Evolutionary conservation across 495 filamentous ascomycete species (phyloP), one percentile per base, ranked within the genome.

Genomic region (Aspergillus asperescens): DNA sequence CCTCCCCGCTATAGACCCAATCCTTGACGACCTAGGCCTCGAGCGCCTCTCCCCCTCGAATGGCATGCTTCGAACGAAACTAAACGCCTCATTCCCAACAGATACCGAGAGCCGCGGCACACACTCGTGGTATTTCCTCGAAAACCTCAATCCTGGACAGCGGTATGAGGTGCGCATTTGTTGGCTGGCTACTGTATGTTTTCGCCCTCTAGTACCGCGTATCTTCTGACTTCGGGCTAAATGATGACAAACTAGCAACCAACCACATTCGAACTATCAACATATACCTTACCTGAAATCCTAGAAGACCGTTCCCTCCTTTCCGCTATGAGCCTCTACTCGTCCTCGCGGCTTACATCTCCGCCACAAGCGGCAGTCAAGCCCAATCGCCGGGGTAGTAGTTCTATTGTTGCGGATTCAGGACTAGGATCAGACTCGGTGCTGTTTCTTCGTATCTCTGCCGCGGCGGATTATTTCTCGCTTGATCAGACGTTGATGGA

Each of bases 221-320:
- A n/a, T n/a, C n/a, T n/a, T n/a, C n/a, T n/a, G n/a, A 52, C 39
- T 53, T 49, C n/a, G 13, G 25, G n/a, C 4, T 5, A 13, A 34
- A 16, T 47, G 96, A 90, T 87, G 95, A 88, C 93, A 93, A 55
- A 96, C 91, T 6, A 96, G 91, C 87, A 95, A 88, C 93, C 93
- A 55, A 96, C 91, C 7, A 63, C 79, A 27, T 96, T 97, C 66
- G 73, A 62, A 39, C 74, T 98, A 15, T 67, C 77, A 52, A 81
- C 82, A 9, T 82, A 85, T 62, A 69, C 79, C 6, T 63, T 90
- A 18, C 50, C 71, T 12, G 62, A 75, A 20, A 79, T 85, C 50
- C 78, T 86, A 27, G 75, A 80, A 18, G 77, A 79, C 1, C 76
- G 82, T 13, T 62, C 74, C 9, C 72, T 94, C 22, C 72, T 89